Conservation (phyloP, 345 rosid genomes). For the Ceriops zippeliana region DNA sequence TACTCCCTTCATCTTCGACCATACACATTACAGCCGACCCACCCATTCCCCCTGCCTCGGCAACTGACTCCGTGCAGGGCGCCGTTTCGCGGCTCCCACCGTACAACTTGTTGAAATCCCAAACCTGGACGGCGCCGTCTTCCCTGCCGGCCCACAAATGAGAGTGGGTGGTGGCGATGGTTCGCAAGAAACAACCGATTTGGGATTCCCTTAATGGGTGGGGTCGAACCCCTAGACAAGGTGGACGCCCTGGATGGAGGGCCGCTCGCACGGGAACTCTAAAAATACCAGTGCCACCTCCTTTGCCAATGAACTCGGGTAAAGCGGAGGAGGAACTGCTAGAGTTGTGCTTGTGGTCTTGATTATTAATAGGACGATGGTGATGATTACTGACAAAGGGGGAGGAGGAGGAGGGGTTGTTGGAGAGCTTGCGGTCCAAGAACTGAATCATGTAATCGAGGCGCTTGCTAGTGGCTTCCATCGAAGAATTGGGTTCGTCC, state of each 20-base stretch:
- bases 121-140: conserved; percentile 22
- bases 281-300: conserved; percentile 26
- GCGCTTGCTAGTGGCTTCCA: conserved; percentile 61
- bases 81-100: conserved; percentile 19
- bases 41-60: background rate
- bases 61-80: conserved; percentile 16
- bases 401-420: background rate
- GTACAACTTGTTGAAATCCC: conserved; percentile 23
- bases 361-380: too few species aligned
- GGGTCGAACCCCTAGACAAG: conserved; percentile 25
- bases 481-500: conserved; percentile 30
- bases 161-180: conserved; percentile 9
- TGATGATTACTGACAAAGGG: background rate
- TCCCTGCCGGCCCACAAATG: conserved; percentile 32
- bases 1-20: conserved; percentile 25
- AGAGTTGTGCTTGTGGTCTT: background rate
- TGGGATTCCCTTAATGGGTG: conserved; percentile 34
- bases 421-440: conserved; percentile 69
- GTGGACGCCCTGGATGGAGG: conserved; percentile 27
- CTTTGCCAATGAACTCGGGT: conserved; percentile 27
- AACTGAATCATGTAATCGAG: conserved; percentile 91
- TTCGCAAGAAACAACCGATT: conserved; percentile 20
- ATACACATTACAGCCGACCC: conserved; percentile 22
- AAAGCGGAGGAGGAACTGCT: conserved; percentile 2
- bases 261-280: conserved; percentile 23